phyloP scores from a whole-genome alignment of 2,329 filamentous ascomycete species.

The Zymoseptoria crescenta region DNA sequence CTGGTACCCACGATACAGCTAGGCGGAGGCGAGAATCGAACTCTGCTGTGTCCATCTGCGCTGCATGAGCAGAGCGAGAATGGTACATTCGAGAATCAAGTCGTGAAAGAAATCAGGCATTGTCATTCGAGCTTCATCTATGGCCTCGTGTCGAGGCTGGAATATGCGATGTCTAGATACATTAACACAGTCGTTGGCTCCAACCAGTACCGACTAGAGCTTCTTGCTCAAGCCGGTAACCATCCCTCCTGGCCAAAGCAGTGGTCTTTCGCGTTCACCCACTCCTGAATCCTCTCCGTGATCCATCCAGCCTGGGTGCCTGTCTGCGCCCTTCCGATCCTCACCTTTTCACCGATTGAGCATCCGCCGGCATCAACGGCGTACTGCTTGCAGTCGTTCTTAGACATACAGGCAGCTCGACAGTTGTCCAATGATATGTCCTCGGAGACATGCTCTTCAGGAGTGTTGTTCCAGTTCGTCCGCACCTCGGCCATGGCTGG shows the following conservation, averaged over 20 bases:
- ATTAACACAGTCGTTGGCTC: not conserved
- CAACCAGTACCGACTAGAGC: too few relatives aligned
- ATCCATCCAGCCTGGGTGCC: constrained; percentile 22
- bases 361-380: constrained; percentile 16
- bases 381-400: constrained; percentile 22
- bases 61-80: not conserved
- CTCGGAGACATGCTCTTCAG: constrained; percentile 12
- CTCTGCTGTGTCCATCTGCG: too few relatives aligned
- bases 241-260: constrained; percentile 11
- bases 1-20: not conserved
- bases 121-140: not conserved
- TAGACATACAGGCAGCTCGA: constrained; percentile 15
- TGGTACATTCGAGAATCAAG: not conserved
- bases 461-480: constrained; percentile 23
- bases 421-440: constrained; percentile 18
- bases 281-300: constrained; percentile 14
- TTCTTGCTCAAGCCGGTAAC: constrained; percentile 8
- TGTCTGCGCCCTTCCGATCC: constrained; percentile 11
- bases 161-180: not conserved
- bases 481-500: constrained; percentile 17
- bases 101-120: too few relatives aligned
- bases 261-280: constrained; percentile 9
- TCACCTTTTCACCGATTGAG: constrained; percentile 12
- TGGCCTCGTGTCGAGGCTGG: not conserved
- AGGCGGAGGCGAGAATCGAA: not conserved